Evolutionary conservation across 1,284 basidiomycete genomes (phyloP), one percentile per base, ranked within the genome.

Genomic region (Entoloma clypeatum): DNA sequence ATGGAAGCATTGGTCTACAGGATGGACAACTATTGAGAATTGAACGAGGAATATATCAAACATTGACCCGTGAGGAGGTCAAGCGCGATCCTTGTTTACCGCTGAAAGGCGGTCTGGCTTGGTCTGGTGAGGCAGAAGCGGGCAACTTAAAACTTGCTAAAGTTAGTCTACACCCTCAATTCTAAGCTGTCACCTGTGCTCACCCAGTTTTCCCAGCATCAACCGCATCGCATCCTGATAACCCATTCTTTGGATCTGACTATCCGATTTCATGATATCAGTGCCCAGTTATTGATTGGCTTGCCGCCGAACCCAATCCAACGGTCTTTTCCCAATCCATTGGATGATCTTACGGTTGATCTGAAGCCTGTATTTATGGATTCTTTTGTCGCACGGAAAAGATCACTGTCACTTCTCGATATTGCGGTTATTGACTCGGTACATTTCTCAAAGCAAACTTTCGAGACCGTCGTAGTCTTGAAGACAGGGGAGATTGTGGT

Each of bases 221-320:
- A 90, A 55, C 72, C 74, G 7, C 77, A 75, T 52, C 77, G 86
- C 13, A 61, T 92, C 14, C 60, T 90, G n/a, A 62, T 84, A 1
- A 84, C 84, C 0, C 69, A 69, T 39, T 80, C 88, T 52, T 63
- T 66, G 2, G 80, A 91, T 54, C 63, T 78, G n/a, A 76, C 73
- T 1, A 62, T 92, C 16, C 74, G 71, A 37, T 82, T 88, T 53
- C 72, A 74, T 45, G 86, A 90, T 56, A 61, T 81, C 28, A 88
- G 82, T 39, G 69, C 79, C 0, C 84, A 86, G 43, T 64, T 88
- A 3, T 68, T 87, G 9, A 56, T 79, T 22, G 70, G 69, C 59
- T 53, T 71, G 47, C 49, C 64, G 44, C 45, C 70, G 48, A 47
- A 60, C 55, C 62, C 72, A 29, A 48, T 87, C 51, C 61, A 75